phyloP scores from a whole-genome alignment of 352 stramenopile genomes.

The Phytophthora parvispora region DNA sequence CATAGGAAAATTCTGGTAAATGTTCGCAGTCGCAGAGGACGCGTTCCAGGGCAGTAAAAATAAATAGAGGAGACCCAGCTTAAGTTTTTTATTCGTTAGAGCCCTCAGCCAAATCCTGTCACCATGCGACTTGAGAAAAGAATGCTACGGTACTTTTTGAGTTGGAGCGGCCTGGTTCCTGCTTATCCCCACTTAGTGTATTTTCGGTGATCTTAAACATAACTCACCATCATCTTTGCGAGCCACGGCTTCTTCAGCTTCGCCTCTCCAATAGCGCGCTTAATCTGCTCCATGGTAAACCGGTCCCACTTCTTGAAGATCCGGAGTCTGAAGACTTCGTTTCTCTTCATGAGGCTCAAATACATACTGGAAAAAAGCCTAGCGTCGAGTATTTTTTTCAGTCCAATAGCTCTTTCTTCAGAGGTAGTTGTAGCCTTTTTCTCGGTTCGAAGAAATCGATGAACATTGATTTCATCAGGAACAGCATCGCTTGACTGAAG shows the following conservation, averaged over 20 bases:
- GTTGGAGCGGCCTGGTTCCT: no score
- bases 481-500: not conserved
- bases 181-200: no score
- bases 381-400: not conserved
- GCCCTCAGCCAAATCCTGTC: no score
- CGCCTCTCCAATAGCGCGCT: not conserved
- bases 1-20: no score
- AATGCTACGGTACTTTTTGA: no score
- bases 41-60: no score
- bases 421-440: not conserved
- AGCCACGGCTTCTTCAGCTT: not conserved
- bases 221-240: not conserved
- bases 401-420: not conserved
- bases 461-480: not conserved
- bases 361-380: not conserved
- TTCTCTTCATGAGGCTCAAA: not conserved
- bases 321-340: not conserved
- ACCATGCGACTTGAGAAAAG: no score
- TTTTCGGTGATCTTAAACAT: not conserved
- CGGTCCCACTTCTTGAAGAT: constrained; percentile 5
- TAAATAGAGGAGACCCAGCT: no score
- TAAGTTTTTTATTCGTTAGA: no score
- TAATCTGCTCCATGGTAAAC: constrained; percentile 3
- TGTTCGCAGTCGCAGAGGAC: no score
- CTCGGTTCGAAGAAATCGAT: not conserved